phyloP scores from a whole-genome alignment of 2,329 filamentous ascomycete genomes.

The Curvularia sp. region DNA sequence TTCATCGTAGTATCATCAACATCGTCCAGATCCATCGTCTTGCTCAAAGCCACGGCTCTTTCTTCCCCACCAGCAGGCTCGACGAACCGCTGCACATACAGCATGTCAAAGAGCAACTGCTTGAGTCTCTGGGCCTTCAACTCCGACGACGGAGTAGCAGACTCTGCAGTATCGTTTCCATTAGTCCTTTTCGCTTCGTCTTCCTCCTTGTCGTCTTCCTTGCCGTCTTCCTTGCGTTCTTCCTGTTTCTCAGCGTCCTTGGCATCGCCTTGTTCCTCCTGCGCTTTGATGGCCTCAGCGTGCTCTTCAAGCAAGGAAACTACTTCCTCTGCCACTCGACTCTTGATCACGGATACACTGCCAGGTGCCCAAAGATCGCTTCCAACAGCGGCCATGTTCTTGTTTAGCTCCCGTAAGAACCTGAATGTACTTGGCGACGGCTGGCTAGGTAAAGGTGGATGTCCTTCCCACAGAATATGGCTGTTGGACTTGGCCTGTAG shows the following conservation, averaged over 20 bases:
- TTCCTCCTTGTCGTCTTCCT: slow-evolving; percentile 12
- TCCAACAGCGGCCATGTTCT: slow-evolving; percentile 73
- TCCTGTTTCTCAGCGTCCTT: slow-evolving; percentile 9
- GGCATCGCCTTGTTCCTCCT: slow-evolving; percentile 18
- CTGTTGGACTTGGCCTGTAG: slow-evolving; percentile 63
- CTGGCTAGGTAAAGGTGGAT: slow-evolving; percentile 76
- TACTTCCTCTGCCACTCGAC: slow-evolving; percentile 61
- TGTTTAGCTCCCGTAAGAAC: slow-evolving; percentile 70
- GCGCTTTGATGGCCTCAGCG: slow-evolving; percentile 43
- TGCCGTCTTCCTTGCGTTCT: slow-evolving; percentile 4
- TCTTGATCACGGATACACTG: slow-evolving; percentile 70
- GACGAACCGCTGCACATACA: slow-evolving; percentile 53
- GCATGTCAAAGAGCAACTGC: slow-evolving; percentile 54
- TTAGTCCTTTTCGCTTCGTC: neutral
- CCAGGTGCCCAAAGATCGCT: slow-evolving; percentile 81
- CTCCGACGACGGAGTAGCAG: slow-evolving; percentile 24
- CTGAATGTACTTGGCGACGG: slow-evolving; percentile 78
- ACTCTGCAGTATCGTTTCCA: neutral
- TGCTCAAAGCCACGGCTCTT: slow-evolving; percentile 3
- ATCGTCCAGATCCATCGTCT: slow-evolving; percentile 55
- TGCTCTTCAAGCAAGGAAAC: slow-evolving; percentile 42
- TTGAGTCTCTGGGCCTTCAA: slow-evolving; percentile 38
- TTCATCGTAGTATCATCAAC: slow-evolving; percentile 60
- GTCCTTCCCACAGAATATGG: slow-evolving; percentile 79
- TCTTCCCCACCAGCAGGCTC: slow-evolving; percentile 12